Base-by-base conservation (phyloP, 129 eudicot genomes). In the Deinandra increscens region DNA sequence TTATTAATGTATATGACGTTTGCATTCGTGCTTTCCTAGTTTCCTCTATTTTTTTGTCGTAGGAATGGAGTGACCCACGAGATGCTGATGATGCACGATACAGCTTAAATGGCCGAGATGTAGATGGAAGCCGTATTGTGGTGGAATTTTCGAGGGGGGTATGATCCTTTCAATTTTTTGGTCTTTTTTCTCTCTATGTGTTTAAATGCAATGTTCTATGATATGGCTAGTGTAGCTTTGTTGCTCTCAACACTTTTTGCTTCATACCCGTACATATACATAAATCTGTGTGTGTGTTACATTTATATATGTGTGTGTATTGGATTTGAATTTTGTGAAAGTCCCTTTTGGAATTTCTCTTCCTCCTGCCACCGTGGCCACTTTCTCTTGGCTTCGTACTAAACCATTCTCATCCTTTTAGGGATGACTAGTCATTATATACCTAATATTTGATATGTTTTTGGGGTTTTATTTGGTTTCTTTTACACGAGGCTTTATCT, bases 1-100 rank as follows among this genome's bases (percentile, higher is more conserved):
- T 14, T 68, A 17, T 68, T n/a, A 56, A 42, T 41, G 71, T 36
- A 66, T 69, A 31, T 67, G 72, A 78, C 77, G 75, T 72, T 67
- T 33, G 60, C 50, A 68, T 69, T 64, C 51, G 31, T 14, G 36
- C 44, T 36, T 64, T 34, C 45, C 15, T 67, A n/a, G n/a, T n/a
- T n/a, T n/a, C n/a, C 31, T 26, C 3, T 26, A 26, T 26, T 26
- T 26, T 26, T 26, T 26, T 26, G 3, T 26, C 3, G 31, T 26
- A 26, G 31, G 31, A 26, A 26, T 26, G 1, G 1, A 26, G 31
- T 26, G 31, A 26, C 31, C 31, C 31, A 26, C 31, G 31, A 3
- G 31, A 26, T 26, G 31, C 31, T 26, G 31, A 26, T 26, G 31
- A 26, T 26, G 31, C 31, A 26, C 1, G 31, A 26, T 26, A 26